A percentile compares a stretch with the other conserved stretches of the same genome.
phyloP scores from a whole-genome alignment of 176 grass and related monocot species.

The Elaeis guineensis region DNA sequence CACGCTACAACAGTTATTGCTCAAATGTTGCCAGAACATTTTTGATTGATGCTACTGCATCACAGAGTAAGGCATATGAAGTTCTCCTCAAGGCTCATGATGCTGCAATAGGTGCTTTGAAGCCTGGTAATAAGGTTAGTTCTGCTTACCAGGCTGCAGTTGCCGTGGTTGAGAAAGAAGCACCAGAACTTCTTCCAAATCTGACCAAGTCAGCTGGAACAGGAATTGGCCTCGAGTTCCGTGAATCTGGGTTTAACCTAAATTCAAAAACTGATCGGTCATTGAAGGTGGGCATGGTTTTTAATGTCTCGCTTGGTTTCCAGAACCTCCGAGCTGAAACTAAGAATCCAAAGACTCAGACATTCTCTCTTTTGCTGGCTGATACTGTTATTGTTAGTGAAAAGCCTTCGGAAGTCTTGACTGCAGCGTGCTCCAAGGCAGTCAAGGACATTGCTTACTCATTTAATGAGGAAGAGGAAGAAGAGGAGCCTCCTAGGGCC shows the following conservation, averaged over 20 bases:
- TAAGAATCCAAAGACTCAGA: conserved; percentile 72
- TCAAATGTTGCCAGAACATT: conserved; percentile 85
- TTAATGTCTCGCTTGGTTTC: conserved; percentile 86
- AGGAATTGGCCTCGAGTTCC: conserved; percentile 86
- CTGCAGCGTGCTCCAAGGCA: conserved; percentile 59
- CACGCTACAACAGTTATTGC: conserved; percentile 82
- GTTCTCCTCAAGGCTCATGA: conserved; percentile 87
- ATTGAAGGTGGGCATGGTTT: conserved; percentile 70
- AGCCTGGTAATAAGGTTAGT: conserved; percentile 55
- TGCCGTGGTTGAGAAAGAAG: conserved; percentile 54
- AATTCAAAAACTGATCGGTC: conserved; percentile 55
- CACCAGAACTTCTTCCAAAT: conserved; percentile 60
- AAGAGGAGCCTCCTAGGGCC: conserved; percentile 18
- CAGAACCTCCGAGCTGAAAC: conserved; percentile 68
- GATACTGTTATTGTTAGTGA: conserved; percentile 72
- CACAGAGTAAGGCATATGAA: conserved; percentile 70
- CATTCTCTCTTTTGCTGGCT: conserved; percentile 64
- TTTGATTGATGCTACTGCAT: conserved; percentile 61
- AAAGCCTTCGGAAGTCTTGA: conserved; percentile 50
- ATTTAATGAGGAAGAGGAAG: conserved; percentile 62
- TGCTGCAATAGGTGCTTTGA: conserved; percentile 51
- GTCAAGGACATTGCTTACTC: conserved; percentile 58
- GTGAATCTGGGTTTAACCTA: conserved; percentile 72
- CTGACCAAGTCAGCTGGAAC: conserved; percentile 81
- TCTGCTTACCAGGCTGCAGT: conserved; percentile 53